A percentile compares a stretch with the other conserved stretches of the same genome.
Evolutionary conservation across 164 flowering plant genomes (phyloP).

Genomic region (Buxus sempervirens): DNA sequence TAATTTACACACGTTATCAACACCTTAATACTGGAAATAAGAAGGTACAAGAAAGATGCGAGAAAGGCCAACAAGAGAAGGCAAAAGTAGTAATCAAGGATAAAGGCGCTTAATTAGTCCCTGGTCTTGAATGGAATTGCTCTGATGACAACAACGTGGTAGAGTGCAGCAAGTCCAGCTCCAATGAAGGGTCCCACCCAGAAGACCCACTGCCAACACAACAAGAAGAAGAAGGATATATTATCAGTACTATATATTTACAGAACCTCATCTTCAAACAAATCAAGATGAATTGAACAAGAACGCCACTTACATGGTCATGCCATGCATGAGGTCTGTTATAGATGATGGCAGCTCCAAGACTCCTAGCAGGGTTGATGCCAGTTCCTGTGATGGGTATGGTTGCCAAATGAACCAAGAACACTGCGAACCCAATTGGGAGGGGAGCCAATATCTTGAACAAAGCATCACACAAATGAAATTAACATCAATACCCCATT

Average conservation of each 20-base stretch:
- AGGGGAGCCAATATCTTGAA: slow-evolving; percentile 59
- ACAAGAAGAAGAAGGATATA: background rate
- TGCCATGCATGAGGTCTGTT: slow-evolving; percentile 58
- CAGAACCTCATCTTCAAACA: no score
- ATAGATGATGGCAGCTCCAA: slow-evolving; percentile 67
- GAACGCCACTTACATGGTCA: slow-evolving; percentile 44
- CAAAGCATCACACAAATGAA: background rate
- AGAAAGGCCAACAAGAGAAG: background rate
- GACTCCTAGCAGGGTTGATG: slow-evolving; percentile 72
- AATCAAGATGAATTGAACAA: background rate
- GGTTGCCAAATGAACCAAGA: slow-evolving; percentile 72
- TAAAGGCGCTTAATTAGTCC: slow-evolving; percentile 9
- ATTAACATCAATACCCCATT: no score
- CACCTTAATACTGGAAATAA: background rate
- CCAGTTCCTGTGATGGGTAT: slow-evolving; percentile 75
- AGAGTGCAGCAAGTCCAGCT: slow-evolving; percentile 56
- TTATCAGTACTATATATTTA: no score
- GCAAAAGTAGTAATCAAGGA: background rate
- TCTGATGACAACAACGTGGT: slow-evolving; percentile 54
- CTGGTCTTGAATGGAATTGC: slow-evolving; percentile 57
- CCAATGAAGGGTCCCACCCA: slow-evolving; percentile 73
- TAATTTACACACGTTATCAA: slow-evolving; percentile 10
- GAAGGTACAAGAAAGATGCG: background rate
- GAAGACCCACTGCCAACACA: slow-evolving; percentile 42
- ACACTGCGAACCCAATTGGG: slow-evolving; percentile 69